Evolutionary conservation across 2,329 filamentous ascomycete genomes (phyloP).

Genomic region (Clarireedia paspali): DNA sequence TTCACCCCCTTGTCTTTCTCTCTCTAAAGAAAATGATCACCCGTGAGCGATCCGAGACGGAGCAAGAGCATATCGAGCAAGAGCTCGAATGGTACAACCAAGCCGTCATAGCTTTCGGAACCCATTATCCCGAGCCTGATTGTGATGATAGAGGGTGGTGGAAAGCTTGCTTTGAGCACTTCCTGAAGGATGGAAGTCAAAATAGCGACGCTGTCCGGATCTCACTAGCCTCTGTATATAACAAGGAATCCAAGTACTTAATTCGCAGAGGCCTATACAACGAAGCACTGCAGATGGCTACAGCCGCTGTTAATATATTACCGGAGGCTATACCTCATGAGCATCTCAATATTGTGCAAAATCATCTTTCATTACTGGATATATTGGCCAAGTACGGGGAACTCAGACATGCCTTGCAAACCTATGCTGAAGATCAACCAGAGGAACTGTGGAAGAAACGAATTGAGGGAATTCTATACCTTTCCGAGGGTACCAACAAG

Average conservation of each 20-base stretch:
- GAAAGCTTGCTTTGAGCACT: conserved; percentile 19
- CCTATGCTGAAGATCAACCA: conserved; percentile 12
- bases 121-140: conserved; percentile 18
- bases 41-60: conserved; percentile 5
- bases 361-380: conserved; percentile 17
- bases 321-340: conserved; percentile 16
- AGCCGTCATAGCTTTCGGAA: conserved; percentile 17
- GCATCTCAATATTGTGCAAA: conserved; percentile 16
- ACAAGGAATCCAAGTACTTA: conserved; percentile 20
- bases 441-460: conserved; percentile 20
- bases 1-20: conserved; percentile 21
- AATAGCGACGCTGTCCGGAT: conserved; percentile 13
- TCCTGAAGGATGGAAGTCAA: conserved; percentile 16
- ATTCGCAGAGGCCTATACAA: conserved; percentile 16
- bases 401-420: conserved; percentile 15
- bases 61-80: conserved; percentile 13
- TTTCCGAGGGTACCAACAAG: conserved; percentile 18
- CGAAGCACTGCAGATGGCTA: conserved; percentile 19
- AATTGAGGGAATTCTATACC: conserved; percentile 18
- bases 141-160: conserved; percentile 19
- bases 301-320: conserved; percentile 16
- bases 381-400: conserved; percentile 20
- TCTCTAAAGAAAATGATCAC: conserved; percentile 15
- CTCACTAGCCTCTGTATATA: conserved; percentile 17
- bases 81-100: conserved; percentile 21